Conservation (phyloP, 192 early-diverging fungal genomes). For the Entomortierella lignicola region DNA sequence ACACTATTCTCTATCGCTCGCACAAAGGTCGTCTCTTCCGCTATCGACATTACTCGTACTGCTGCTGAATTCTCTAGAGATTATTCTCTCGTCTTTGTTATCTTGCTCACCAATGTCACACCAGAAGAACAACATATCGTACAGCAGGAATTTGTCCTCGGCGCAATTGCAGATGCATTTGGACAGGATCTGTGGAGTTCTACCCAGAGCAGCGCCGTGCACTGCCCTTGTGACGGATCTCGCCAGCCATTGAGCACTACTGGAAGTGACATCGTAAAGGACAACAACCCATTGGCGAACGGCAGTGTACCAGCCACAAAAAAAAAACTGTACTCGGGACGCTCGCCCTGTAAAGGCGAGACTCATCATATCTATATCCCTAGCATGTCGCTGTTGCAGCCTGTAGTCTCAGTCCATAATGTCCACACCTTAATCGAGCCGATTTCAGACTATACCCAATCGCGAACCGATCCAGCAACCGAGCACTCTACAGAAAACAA, state of each 20-base stretch:
- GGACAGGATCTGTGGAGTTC: conserved; percentile 35
- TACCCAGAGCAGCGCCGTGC: not conserved
- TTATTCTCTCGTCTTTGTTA: conserved; percentile 48
- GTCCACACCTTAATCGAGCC: conserved; percentile 44
- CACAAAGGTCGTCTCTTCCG: conserved; percentile 20
- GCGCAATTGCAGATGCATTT: conserved; percentile 43
- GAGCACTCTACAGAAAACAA: not conserved
- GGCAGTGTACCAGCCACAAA: not conserved
- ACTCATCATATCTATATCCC: conserved; percentile 35
- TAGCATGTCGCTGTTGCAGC: conserved; percentile 6
- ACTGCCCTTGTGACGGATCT: conserved; percentile 16
- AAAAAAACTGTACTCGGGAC: conserved; percentile 9
- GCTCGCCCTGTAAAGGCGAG: conserved; percentile 44
- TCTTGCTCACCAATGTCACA: conserved; percentile 4
- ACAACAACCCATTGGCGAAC: not conserved
- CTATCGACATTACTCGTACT: conserved; percentile 38
- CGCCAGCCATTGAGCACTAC: not conserved
- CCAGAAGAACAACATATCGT: not conserved
- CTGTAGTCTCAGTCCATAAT: conserved; percentile 47
- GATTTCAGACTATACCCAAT: conserved; percentile 14
- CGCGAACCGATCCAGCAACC: not conserved
- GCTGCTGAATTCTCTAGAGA: conserved; percentile 44
- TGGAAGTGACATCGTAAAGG: not conserved
- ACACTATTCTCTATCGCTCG: conserved; percentile 16
- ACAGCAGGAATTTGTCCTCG: conserved; percentile 28